These are phyloP conservation scores for Coemansia sp. DNA, from an alignment of 192 early-diverging fungal species.

Conservation along the genomic window DNA sequence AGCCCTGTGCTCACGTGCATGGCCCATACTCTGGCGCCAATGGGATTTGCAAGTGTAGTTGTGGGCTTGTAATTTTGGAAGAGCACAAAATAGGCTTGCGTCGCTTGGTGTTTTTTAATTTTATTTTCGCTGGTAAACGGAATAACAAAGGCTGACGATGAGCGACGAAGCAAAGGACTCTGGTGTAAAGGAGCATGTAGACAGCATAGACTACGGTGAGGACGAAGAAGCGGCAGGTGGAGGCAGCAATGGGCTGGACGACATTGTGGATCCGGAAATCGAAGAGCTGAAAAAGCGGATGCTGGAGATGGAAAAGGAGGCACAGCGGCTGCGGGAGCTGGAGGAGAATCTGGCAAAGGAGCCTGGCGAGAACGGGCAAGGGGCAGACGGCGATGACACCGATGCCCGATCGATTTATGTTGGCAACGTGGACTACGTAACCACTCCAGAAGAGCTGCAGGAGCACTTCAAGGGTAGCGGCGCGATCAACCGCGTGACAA, in stretches of 20 bases:
- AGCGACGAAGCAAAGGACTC: slow-evolving; percentile 2
- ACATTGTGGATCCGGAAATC: slow-evolving; percentile 34
- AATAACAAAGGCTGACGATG: slow-evolving; percentile 1
- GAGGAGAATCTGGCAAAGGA: slow-evolving; percentile 45
- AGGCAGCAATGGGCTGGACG: slow-evolving; percentile 11
- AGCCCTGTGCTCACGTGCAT: too few species aligned
- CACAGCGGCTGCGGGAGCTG: slow-evolving; percentile 48
- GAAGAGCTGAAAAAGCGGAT: slow-evolving; percentile 45
- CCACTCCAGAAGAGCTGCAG: slow-evolving; percentile 94
- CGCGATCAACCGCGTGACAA: slow-evolving; percentile 94
- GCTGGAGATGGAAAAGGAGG: slow-evolving; percentile 52
- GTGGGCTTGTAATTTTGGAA: not conserved
- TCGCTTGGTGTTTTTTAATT: not conserved
- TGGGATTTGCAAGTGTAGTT: not conserved
- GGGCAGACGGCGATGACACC: slow-evolving; percentile 47
- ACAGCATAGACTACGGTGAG: slow-evolving; percentile 25
- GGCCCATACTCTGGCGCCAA: too few species aligned
- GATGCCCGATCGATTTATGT: slow-evolving; percentile 91
- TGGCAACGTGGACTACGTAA: slow-evolving; percentile 92
- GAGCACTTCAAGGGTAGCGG: slow-evolving; percentile 94
- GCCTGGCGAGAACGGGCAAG: slow-evolving; percentile 12
- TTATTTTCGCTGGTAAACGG: not conserved
- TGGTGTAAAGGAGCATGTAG: slow-evolving; percentile 15
- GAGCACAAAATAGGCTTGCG: too few species aligned
- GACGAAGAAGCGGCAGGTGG: slow-evolving; percentile 12